Base-by-base conservation (phyloP, 768 basidiomycete genomes). In the Tulasnella sp. region DNA sequence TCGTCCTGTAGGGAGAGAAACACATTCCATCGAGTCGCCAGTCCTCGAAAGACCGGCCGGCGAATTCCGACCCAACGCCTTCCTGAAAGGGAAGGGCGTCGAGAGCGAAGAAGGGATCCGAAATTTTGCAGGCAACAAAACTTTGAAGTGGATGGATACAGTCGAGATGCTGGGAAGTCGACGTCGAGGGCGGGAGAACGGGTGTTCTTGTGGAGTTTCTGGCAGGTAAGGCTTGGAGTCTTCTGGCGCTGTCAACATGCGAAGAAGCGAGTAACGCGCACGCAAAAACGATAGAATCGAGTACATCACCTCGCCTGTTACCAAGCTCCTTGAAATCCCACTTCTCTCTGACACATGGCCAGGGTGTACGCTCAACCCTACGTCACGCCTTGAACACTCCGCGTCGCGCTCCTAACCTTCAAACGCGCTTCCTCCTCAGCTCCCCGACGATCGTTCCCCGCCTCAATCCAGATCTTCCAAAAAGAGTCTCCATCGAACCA, bases 371-470 rank as follows among this genome's bases (percentile, higher is more conserved):
- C 64, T 69, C 64, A 69, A 31, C 64, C 28, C 34, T 14, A 37
- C 34, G 64, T 18, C 31, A 54, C 64, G 64, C 64, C 16, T 37
- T 16, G 64, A 69, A 69, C 64, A 14, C 64, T 60, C 16, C 64
- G 34, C 64, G 5, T 69, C 64, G n/a, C n/a, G 64, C 64, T 69
- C 64, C 64, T 28, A 69, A 37, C 64, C 64, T 31, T 69, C 64
- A 69, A 69, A n/a, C 24, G 64, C 64, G 64, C 64, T 69, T 69
- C 64, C 64, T 69, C 34, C 34, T 69, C 64, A 37, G 64, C 64
- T 69, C 64, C 64, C 64, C 28, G 14, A 69, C 5, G 64, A 69
- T 69, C n/a, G 3, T 37, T 69, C 64, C 28, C 14, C 1, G 64
- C 14, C 28, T 69, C 64, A 31, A 31, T 69, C 16, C 64, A 31